Evolutionary conservation across 768 basidiomycete species (phyloP).

Genomic region (Hygrophoropsis aurantiaca): DNA sequence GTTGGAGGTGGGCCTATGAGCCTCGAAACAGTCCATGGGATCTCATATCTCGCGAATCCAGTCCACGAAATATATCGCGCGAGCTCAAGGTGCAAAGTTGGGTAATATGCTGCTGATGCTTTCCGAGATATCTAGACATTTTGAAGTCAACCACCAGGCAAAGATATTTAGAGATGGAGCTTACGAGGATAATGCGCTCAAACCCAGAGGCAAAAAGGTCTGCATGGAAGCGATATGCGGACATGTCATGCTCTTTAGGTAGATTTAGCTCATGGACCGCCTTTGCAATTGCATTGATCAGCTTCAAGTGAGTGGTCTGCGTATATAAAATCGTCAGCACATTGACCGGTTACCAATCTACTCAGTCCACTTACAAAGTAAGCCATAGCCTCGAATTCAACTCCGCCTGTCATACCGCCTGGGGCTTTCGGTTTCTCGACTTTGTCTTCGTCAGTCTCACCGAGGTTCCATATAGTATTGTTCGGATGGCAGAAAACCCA

Average conservation of each 20-base stretch:
- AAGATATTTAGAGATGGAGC: conserved; percentile 19
- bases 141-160: conserved; percentile 1
- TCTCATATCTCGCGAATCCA: conserved; percentile 62
- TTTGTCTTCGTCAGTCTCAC: conserved; percentile 78
- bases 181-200: conserved; percentile 85
- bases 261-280: conserved; percentile 64
- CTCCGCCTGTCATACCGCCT: conserved; percentile 97
- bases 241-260: conserved; percentile 67
- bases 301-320: conserved; percentile 84
- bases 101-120: conserved; percentile 93
- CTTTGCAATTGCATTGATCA: conserved; percentile 79
- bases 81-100: conserved; percentile 90
- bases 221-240: conserved; percentile 78
- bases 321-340: conserved; percentile 6
- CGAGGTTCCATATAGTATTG: conserved; percentile 86
- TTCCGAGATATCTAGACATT: conserved; percentile 81
- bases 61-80: conserved; percentile 80
- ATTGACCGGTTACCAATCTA: neutral
- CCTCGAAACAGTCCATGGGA: conserved; percentile 80
- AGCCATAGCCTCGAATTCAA: conserved; percentile 95
- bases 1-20: conserved; percentile 78
- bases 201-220: conserved; percentile 91
- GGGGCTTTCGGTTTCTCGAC: conserved; percentile 93
- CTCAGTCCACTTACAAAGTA: conserved; percentile 72
- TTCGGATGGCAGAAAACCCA: conserved; percentile 97